Conservation (phyloP, 2,329 filamentous ascomycete species). For the Fusarium sp. region DNA sequence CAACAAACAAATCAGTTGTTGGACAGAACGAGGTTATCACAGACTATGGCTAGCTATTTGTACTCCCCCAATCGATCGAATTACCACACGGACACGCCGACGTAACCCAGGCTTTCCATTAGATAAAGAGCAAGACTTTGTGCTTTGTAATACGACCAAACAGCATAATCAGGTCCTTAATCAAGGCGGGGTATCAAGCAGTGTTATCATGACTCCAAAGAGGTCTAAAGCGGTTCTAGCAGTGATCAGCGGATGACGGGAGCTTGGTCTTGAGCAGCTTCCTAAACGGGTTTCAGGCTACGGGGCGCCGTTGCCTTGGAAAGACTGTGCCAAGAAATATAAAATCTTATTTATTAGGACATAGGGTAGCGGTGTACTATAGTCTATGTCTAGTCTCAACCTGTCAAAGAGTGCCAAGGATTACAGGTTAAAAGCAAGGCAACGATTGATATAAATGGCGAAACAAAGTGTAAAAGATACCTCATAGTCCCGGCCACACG, state of each 20-base stretch:
- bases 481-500: background rate
- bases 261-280: slow-evolving; percentile 21
- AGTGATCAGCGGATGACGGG: slow-evolving; percentile 19
- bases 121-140: background rate
- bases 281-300: slow-evolving; percentile 16
- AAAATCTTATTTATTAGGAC: too few relatives aligned
- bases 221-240: slow-evolving; percentile 12
- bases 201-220: background rate
- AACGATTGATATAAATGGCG: background rate
- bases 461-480: too few relatives aligned
- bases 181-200: slow-evolving; percentile 15
- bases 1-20: too few relatives aligned
- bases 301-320: background rate
- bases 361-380: too few relatives aligned
- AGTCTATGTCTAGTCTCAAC: too few relatives aligned
- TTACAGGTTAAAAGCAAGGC: background rate
- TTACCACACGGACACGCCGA: too few relatives aligned
- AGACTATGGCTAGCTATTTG: too few relatives aligned
- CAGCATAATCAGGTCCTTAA: background rate
- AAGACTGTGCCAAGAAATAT: background rate
- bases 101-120: background rate
- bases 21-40: too few relatives aligned
- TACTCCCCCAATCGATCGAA: too few relatives aligned
- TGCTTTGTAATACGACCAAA: background rate
- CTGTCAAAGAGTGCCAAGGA: too few relatives aligned